These are phyloP conservation scores for Endocarpon pusillum DNA, from an alignment of 495 filamentous ascomycete genomes.

Conservation along the genomic window DNA sequence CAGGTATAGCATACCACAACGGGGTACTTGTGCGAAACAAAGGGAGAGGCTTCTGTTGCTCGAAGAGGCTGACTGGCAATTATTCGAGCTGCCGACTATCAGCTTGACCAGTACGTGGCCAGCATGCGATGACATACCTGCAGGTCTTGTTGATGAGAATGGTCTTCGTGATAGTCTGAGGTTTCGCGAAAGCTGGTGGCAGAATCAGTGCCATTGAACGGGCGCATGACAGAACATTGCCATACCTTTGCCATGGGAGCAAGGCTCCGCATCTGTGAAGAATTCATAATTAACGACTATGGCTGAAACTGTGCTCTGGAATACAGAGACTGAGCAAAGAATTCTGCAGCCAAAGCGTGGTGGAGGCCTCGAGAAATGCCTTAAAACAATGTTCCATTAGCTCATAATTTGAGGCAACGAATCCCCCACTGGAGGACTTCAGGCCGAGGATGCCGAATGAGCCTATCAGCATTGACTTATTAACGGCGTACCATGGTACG, in stretches of 20 bases:
- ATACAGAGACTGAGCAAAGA: no score
- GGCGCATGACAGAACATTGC: conserved; percentile 4
- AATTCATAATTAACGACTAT: no score
- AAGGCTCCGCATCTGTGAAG: conserved; percentile 40
- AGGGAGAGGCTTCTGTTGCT: conserved; percentile 77
- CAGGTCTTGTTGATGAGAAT: conserved; percentile 75
- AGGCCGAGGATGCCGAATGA: no score
- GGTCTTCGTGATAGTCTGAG: conserved; percentile 42
- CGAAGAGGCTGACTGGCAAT: conserved; percentile 70
- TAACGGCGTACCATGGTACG: no score
- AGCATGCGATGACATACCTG: conserved; percentile 35
- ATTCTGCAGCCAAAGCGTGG: no score
- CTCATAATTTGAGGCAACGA: no score
- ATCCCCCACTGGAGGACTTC: no score
- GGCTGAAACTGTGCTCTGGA: no score
- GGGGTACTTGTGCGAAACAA: conserved; percentile 72
- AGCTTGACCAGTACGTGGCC: conserved; percentile 9
- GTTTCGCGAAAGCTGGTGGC: conserved; percentile 25
- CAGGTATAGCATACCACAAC: conserved; percentile 54
- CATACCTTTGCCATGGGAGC: conserved; percentile 38
- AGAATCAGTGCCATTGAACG: conserved; percentile 12
- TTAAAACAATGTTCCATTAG: no score
- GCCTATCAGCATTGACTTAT: no score
- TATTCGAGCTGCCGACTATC: conserved; percentile 42
- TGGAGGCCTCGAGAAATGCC: no score